A percentile compares a stretch with the other conserved stretches of the same genome.
Evolutionary conservation across 2,329 filamentous ascomycete species (phyloP).

Genomic region (Penicillium sp.): DNA sequence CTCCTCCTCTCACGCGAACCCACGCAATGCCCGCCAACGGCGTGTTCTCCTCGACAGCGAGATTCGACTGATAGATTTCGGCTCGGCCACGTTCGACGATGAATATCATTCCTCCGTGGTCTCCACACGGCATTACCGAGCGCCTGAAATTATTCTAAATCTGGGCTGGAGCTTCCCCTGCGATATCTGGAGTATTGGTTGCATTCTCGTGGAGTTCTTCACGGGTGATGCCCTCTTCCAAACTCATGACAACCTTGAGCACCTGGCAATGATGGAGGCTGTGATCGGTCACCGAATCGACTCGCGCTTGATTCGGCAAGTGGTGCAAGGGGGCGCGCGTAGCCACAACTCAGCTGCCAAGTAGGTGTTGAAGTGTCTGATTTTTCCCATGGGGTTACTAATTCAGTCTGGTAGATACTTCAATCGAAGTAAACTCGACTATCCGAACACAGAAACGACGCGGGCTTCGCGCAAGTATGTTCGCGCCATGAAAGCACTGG

Average conservation of each 20-base stretch:
- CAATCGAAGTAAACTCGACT: conserved; percentile 53
- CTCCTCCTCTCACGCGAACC: conserved; percentile 55
- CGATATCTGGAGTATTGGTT: conserved; percentile 65
- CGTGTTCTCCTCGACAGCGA: conserved; percentile 60
- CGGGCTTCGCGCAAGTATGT: conserved; percentile 61
- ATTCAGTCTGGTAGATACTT: conserved; percentile 49
- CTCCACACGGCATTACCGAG: conserved; percentile 60
- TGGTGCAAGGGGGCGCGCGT: conserved; percentile 45
- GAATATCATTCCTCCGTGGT: conserved; percentile 64
- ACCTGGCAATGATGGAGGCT: conserved; percentile 64
- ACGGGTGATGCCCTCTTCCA: conserved; percentile 64
- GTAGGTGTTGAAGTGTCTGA: conserved; percentile 43
- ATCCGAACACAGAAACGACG: conserved; percentile 58
- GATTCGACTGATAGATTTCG: conserved; percentile 63
- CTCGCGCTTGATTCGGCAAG: conserved; percentile 49
- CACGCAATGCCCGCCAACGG: conserved; percentile 55
- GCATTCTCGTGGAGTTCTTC: conserved; percentile 63
- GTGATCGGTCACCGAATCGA: conserved; percentile 55
- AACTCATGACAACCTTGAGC: conserved; percentile 62
- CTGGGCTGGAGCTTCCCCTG: conserved; percentile 63
- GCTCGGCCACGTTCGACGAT: conserved; percentile 62
- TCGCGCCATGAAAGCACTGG: conserved; percentile 60
- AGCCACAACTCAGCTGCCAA: conserved; percentile 51
- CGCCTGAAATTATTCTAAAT: conserved; percentile 62
- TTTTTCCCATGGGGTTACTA: conserved; percentile 10